Evolutionary conservation across 352 stramenopile genomes (phyloP).

Genomic region (Globisporangium acanthophoron): DNA sequence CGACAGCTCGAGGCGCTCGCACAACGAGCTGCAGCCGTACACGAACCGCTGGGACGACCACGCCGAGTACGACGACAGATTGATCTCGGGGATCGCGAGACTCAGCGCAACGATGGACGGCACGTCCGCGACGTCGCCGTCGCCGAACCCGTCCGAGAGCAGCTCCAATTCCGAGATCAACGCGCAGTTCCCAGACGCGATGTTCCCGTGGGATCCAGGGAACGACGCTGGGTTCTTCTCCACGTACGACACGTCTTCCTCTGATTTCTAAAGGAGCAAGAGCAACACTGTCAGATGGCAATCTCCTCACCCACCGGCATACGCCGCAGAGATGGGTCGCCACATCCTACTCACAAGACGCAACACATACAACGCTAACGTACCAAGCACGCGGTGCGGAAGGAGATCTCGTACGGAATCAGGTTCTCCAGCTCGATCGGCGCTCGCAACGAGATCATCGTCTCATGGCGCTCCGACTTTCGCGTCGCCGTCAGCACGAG

Average conservation of each 20-base stretch:
- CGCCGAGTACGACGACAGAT: slow-evolving; percentile 39
- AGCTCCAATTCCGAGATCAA: slow-evolving; percentile 71
- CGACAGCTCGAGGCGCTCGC: slow-evolving; percentile 61
- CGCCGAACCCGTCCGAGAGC: slow-evolving; percentile 35
- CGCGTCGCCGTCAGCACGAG: slow-evolving; percentile 61
- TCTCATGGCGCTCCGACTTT: slow-evolving; percentile 77
- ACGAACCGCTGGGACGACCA: slow-evolving; percentile 60
- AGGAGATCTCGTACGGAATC: slow-evolving; percentile 63
- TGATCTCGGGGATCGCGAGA: slow-evolving; percentile 61
- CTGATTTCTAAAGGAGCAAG: slow-evolving; percentile 42
- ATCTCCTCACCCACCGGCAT: too few relatives aligned
- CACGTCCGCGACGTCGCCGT: slow-evolving; percentile 29
- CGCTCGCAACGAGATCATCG: slow-evolving; percentile 56
- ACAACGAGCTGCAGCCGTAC: slow-evolving; percentile 60
- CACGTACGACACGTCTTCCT: slow-evolving; percentile 56
- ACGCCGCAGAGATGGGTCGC: not conserved
- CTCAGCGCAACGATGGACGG: slow-evolving; percentile 68
- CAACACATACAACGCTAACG: slow-evolving; percentile 2
- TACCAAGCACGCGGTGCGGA: slow-evolving; percentile 70
- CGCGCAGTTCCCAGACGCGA: slow-evolving; percentile 49
- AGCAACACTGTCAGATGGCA: slow-evolving; percentile 2
- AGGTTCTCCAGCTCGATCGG: slow-evolving; percentile 76
- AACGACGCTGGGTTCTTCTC: slow-evolving; percentile 64
- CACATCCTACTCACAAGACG: not conserved
- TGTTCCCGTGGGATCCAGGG: slow-evolving; percentile 42